Evolutionary conservation across 2,329 filamentous ascomycete genomes (phyloP), one percentile per base, ranked within the genome.

Genomic region (Lojkania enalia): DNA sequence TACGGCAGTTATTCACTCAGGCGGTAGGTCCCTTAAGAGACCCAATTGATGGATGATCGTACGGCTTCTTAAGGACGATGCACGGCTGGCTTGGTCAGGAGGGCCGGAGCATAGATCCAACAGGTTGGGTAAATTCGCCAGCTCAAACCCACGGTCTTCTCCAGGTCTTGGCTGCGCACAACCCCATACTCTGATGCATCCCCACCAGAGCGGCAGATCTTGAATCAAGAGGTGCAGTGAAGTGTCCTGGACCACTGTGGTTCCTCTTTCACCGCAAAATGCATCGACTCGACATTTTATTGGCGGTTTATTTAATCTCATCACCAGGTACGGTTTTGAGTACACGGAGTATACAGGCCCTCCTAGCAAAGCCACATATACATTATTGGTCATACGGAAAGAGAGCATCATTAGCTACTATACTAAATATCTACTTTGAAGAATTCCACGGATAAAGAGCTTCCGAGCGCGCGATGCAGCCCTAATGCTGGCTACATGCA

Each of bases 101-200:
- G 7, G 25, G n/a, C 25, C n/a, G 25, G 9, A n/a, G 7, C 25
- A 16, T 11, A 16, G 12, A 9, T 45, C 36, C 29, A 35, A 48
- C 30, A 43, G 52, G 44, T 12, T 55, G 49, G 52, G 19, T 55
- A 55, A 55, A 55, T 51, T 49, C 42, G 33, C 6, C 7, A 39
- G 27, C 20, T 31, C 44, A 49, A 51, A 47, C 38, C 13, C 7
- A 29, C 25, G 37, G n/a, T 35, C 11, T 32, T 46, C 44, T 47
- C 44, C 44, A 44, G 35, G 42, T 35, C 49, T 55, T 55, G 52
- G 52, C 52, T 19, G 27, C 31, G 41, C 40, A 45, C 31, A 15
- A 15, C 20, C 23, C n/a, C 47, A 33, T 13, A 30, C 14, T 15
- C 25, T 12, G 29, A 9, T 27, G 20, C 35, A 27, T 20, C 18